Conservation (phyloP, 2,329 filamentous ascomycete species). For the Alternaria postmessia region DNA sequence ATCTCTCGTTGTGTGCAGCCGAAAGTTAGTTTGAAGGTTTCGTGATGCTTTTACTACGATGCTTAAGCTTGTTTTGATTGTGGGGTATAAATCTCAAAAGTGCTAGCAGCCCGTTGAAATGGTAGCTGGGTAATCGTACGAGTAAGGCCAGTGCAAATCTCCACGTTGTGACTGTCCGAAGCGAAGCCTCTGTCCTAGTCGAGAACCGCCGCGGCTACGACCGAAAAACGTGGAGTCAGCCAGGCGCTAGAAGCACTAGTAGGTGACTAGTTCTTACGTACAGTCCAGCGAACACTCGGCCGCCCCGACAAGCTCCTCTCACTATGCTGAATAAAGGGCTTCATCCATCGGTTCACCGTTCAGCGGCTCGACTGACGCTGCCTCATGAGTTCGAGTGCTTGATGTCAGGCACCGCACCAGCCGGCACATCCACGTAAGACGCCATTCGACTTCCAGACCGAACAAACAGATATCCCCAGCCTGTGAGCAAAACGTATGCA, state of each 20-base stretch:
- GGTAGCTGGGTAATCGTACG: slow-evolving; percentile 2
- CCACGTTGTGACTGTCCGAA: slow-evolving; percentile 1
- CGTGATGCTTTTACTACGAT: background rate
- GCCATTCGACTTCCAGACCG: background rate
- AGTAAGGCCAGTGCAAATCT: background rate
- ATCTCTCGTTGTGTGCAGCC: background rate
- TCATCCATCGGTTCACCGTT: background rate
- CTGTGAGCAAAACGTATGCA: background rate
- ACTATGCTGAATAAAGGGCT: background rate
- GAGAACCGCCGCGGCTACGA: background rate
- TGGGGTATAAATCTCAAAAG: background rate
- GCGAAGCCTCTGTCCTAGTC: background rate
- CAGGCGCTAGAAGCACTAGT: background rate
- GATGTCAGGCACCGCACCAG: background rate
- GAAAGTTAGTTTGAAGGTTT: background rate
- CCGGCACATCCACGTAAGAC: background rate
- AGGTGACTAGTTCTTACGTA: background rate
- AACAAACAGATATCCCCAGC: background rate
- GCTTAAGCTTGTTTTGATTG: background rate
- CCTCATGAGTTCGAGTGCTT: background rate
- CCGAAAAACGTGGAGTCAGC: slow-evolving; percentile 2
- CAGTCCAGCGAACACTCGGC: background rate
- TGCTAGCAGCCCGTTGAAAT: background rate
- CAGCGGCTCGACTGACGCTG: background rate
- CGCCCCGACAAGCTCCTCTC: background rate